Base-by-base conservation (phyloP, 805 yeast genomes). In the Nakazawaea molendinolei region DNA sequence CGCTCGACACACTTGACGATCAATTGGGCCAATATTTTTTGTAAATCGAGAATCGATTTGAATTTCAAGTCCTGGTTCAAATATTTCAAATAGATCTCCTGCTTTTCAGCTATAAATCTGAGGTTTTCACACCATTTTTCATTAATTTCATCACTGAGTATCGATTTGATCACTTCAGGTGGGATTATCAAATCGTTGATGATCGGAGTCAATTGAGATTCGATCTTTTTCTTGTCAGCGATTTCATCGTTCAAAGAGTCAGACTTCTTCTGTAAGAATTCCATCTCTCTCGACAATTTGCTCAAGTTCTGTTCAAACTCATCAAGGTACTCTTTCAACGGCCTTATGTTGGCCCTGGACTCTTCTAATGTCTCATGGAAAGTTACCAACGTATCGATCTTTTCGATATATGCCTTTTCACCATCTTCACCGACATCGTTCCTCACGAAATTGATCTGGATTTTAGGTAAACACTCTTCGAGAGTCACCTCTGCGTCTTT, bases 171-270 rank as follows among this genome's bases (percentile, higher is more conserved):
- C 2, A 83, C 64, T 1, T 71, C 71, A 0, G 95, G 92, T 0
- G 96, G 84, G 6, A 89, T 73, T 41, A 83, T 63, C 23, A 84
- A 61, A 44, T 84, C 89, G 25, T 81, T 69, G 1, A 87, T 78
- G n/a, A 85, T 60, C 0, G 95, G 95, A 14, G 82, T 75, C 39
- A 87, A 68, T 34, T 65, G 65, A 7, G 56, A 53, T 39, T 77
- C 74, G 14, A 71, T 65, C 22, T 57, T 47, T 13, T 69, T 65
- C 33, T 80, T 73, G 26, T 60, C 56, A 9, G 61, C 61, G 10
- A 79, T 61, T 27, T 75, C 63, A 15, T 55, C 47, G 26, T 71
- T 67, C 28, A 82, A 53, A 13, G 61, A 56, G 13, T 67, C 51
- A 2, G 84, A 75, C 40, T 75, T 66, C 5, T 61, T 52, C 46